A percentile compares a stretch with the other conserved stretches of the same genome.
Conservation (phyloP, 345 rosid genomes). For the Hibiscus trionum region DNA sequence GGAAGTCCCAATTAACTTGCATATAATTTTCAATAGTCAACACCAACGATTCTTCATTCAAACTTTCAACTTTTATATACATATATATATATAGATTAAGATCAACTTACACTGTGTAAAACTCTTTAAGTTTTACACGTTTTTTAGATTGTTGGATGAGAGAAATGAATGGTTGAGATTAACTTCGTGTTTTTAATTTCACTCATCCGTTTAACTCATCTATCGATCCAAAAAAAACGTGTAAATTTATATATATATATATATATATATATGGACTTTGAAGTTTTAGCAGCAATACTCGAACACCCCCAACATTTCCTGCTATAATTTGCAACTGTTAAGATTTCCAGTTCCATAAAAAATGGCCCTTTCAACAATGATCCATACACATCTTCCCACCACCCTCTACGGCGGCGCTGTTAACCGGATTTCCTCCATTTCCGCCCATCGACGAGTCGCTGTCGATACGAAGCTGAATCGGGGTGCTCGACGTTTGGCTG, state of each 20-base stretch:
- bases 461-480: slow-evolving; percentile 8
- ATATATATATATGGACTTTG: background rate
- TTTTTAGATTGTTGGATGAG: too few species aligned
- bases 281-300: too few species aligned
- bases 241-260: too few species aligned
- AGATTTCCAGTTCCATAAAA: background rate
- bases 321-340: background rate
- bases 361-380: slow-evolving; percentile 19
- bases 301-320: background rate
- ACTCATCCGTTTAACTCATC: too few species aligned
- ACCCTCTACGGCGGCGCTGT: background rate
- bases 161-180: too few species aligned
- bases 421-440: background rate
- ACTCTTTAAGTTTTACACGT: too few species aligned
- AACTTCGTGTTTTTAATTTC: too few species aligned
- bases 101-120: too few species aligned
- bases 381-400: slow-evolving; percentile 7
- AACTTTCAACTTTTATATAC: background rate
- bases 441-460: slow-evolving; percentile 7
- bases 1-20: background rate
- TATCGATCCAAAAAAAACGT: too few species aligned
- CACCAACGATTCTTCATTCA: background rate
- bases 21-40: background rate
- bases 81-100: background rate
- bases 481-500: background rate